A percentile compares a stretch with the other conserved stretches of the same genome.
phyloP scores from a whole-genome alignment of 805 yeast species.

The Metschnikowia orientalis region DNA sequence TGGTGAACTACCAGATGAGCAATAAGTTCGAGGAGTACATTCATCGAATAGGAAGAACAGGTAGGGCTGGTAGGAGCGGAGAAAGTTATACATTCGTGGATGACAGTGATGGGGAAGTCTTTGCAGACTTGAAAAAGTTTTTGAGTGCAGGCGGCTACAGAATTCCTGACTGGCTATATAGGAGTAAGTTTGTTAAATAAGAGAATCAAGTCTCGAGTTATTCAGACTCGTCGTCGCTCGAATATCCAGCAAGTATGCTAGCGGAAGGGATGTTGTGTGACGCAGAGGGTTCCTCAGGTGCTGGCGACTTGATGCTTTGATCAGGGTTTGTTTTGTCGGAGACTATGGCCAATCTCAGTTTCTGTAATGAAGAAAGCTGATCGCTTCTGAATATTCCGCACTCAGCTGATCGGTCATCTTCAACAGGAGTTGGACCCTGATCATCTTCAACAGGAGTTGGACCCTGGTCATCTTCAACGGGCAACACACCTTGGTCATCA shows the following conservation, averaged over 20 bases:
- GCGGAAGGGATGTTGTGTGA: too few species aligned
- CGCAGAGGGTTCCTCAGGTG: too few species aligned
- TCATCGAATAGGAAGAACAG: slow-evolving; percentile 95
- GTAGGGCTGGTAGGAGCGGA: slow-evolving; percentile 86
- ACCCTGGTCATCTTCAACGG: too few species aligned
- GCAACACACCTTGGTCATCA: too few species aligned
- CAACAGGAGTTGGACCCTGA: too few species aligned
- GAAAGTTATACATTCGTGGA: slow-evolving; percentile 69
- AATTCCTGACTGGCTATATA: slow-evolving; percentile 26
- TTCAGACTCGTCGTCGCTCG: slow-evolving; percentile 29
- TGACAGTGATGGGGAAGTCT: slow-evolving; percentile 48
- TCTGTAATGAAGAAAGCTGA: too few species aligned
- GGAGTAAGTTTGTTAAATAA: neutral
- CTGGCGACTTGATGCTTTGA: too few species aligned
- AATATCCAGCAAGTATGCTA: slow-evolving; percentile 23
- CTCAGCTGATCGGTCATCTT: too few species aligned
- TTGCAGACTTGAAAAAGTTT: slow-evolving; percentile 49
- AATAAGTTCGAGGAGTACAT: slow-evolving; percentile 75
- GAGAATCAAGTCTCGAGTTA: neutral
- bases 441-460: too few species aligned
- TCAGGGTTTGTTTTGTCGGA: too few species aligned
- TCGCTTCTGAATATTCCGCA: too few species aligned
- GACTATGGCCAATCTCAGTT: too few species aligned
- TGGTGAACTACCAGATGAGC: slow-evolving; percentile 82
- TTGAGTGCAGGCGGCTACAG: slow-evolving; percentile 33